Evolutionary conservation across 1,284 basidiomycete genomes (phyloP).

Genomic region (Phylloporus sp.): DNA sequence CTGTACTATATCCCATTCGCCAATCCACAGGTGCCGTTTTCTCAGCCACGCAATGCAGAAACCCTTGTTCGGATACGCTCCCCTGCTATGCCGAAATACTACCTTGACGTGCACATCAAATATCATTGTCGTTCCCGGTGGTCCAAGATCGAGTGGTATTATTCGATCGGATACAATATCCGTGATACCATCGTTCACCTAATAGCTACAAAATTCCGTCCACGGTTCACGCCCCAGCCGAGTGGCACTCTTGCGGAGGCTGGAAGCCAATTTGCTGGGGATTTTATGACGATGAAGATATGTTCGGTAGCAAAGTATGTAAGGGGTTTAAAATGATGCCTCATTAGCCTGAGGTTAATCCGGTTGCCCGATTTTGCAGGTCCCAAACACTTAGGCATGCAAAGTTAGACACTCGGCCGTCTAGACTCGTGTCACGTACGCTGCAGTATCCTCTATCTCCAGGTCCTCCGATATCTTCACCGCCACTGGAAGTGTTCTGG

Average conservation of each 20-base stretch:
- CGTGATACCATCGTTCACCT: background rate
- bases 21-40: background rate
- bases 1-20: background rate
- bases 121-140: constrained; percentile 11
- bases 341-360: too few species aligned
- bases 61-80: constrained; percentile 15
- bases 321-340: too few species aligned
- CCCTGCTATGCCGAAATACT: constrained; percentile 9
- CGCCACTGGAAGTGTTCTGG: too few species aligned
- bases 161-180: constrained; percentile 21
- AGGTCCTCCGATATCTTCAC: too few species aligned
- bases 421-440: too few species aligned
- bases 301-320: background rate
- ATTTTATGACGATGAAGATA: constrained; percentile 9
- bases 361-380: too few species aligned
- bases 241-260: constrained; percentile 10
- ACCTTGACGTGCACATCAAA: constrained; percentile 22
- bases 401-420: too few species aligned
- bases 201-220: background rate
- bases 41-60: constrained; percentile 17
- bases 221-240: background rate
- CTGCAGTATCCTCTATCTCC: too few species aligned
- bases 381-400: too few species aligned
- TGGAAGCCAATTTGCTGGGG: constrained; percentile 26
- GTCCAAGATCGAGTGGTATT: constrained; percentile 15